Conservation (phyloP, 2,329 filamentous ascomycete species). For the Colletotrichum paranaense region DNA sequence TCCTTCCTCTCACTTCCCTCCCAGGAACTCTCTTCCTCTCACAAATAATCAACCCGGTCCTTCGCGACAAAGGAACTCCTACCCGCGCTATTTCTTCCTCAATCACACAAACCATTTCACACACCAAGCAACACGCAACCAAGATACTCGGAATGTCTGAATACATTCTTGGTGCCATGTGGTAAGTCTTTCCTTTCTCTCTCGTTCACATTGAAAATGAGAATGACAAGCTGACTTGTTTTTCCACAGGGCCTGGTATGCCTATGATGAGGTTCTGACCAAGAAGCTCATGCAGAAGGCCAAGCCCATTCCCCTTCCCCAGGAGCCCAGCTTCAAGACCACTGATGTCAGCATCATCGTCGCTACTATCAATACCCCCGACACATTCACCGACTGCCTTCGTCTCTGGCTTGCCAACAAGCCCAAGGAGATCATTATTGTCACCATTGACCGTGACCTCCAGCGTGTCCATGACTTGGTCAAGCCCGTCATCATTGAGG, state of each 20-base stretch:
- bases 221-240: background rate
- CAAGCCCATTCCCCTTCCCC: constrained; percentile 13
- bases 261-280: constrained; percentile 19
- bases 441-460: constrained; percentile 36
- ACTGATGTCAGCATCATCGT: constrained; percentile 43
- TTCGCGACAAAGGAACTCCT: background rate
- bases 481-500: background rate
- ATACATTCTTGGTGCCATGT: background rate
- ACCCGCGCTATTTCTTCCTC: too few species aligned
- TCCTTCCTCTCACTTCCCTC: background rate
- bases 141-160: background rate
- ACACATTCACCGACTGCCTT: constrained; percentile 37
- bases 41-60: background rate
- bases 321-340: constrained; percentile 10
- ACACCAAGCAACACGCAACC: background rate
- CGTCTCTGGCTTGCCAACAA: constrained; percentile 38
- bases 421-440: constrained; percentile 43
- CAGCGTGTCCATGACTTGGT: constrained; percentile 24
- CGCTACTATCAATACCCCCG: constrained; percentile 40
- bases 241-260: constrained; percentile 9
- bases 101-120: background rate
- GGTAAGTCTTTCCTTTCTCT: background rate
- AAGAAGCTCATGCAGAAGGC: background rate
- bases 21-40: background rate
- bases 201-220: background rate